Percentiles rank a stretch among this genome's conserved stretches.
phyloP scores from a whole-genome alignment of 129 eudicot genomes.

The Helichrysum umbraculigerum region DNA sequence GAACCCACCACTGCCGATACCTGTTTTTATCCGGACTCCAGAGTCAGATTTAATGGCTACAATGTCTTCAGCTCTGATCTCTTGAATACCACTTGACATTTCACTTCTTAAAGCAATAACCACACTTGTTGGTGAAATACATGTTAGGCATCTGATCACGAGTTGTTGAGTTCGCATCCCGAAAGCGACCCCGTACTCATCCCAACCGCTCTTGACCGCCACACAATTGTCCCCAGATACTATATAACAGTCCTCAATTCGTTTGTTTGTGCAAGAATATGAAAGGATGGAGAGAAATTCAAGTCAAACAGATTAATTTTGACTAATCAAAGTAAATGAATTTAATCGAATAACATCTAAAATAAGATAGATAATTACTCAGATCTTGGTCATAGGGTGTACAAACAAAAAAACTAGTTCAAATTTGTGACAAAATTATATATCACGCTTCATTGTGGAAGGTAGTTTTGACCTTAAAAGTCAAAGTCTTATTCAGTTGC shows the following conservation, averaged over 20 bases:
- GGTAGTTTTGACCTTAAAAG: not conserved
- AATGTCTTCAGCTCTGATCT: conserved; percentile 77
- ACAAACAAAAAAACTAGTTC: not conserved
- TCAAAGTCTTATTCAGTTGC: conserved; percentile 2
- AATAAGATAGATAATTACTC: not conserved
- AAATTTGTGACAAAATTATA: not conserved
- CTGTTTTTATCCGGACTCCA: conserved; percentile 80
- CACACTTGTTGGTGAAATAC: conserved; percentile 91
- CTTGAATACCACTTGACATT: conserved; percentile 91
- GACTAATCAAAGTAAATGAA: not conserved
- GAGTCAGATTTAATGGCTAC: conserved; percentile 67
- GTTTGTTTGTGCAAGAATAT: conserved; percentile 86
- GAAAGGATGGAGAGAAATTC: conserved; percentile 2
- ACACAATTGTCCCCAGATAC: conserved; percentile 95
- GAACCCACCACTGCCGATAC: conserved; percentile 67
- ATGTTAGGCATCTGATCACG: conserved; percentile 68
- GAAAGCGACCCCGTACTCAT: conserved; percentile 68
- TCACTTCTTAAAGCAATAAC: conserved; percentile 88
- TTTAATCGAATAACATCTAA: not conserved
- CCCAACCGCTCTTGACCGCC: conserved; percentile 98
- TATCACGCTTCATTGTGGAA: not conserved
- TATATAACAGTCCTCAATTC: conserved; percentile 95
- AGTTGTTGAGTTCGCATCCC: conserved; percentile 83
- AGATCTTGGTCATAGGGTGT: not conserved
- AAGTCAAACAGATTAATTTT: not conserved